A percentile compares a stretch with the other conserved stretches of the same genome.
Conservation (phyloP, 2,329 filamentous ascomycete genomes). For the Sporothrix globosa region DNA sequence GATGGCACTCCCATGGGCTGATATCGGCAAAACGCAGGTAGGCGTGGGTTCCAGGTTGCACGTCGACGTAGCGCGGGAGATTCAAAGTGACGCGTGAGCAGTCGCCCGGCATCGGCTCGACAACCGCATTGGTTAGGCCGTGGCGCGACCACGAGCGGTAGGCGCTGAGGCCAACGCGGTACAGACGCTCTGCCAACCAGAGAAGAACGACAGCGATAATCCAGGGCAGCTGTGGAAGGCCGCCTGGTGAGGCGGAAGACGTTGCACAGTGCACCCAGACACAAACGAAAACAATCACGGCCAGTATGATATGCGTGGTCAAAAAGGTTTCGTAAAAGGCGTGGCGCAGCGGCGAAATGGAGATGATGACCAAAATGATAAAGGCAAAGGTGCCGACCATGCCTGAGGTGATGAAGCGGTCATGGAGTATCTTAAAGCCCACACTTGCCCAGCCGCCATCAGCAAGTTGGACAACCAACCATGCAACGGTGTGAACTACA, state of each 20-base stretch:
- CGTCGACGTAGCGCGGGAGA: conserved; percentile 66
- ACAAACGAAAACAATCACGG: conserved; percentile 66
- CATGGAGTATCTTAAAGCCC: conserved; percentile 55
- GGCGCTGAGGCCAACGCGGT: conserved; percentile 64
- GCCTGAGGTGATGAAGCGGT: conserved; percentile 65
- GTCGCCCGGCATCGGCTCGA: conserved; percentile 71
- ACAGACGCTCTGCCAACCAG: conserved; percentile 69
- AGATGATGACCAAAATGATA: conserved; percentile 67
- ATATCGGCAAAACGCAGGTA: conserved; percentile 72
- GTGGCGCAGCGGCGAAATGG: conserved; percentile 80
- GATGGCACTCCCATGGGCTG: conserved; percentile 72
- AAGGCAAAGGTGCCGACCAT: conserved; percentile 62
- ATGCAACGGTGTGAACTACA: conserved; percentile 71
- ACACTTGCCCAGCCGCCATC: conserved; percentile 66
- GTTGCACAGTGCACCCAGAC: conserved; percentile 79
- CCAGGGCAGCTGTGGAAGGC: conserved; percentile 72
- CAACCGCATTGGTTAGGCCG: conserved; percentile 65
- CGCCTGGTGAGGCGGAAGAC: conserved; percentile 66
- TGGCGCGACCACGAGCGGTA: conserved; percentile 67
- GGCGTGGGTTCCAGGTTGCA: conserved; percentile 72
- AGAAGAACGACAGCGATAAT: conserved; percentile 73
- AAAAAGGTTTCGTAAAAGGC: conserved; percentile 98
- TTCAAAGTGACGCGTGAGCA: conserved; percentile 70
- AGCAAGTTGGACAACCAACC: conserved; percentile 71
- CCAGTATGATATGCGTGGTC: conserved; percentile 78